phyloP scores from a whole-genome alignment of 306 rosid species.

The Vachellia pachyceras region DNA sequence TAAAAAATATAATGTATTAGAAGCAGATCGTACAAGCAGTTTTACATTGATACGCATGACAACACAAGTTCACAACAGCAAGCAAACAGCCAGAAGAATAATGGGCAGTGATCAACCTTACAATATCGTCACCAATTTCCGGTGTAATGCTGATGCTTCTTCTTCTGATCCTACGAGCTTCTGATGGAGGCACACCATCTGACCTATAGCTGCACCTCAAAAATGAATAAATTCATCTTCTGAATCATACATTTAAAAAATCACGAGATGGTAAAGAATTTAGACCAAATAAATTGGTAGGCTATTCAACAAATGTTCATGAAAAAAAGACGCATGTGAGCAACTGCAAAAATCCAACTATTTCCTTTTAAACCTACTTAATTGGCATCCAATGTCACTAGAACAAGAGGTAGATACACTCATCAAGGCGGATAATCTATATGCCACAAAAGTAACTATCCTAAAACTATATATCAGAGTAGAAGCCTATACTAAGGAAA shows the following conservation, averaged over 20 bases:
- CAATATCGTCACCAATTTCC: conserved; percentile 98
- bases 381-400: too few species aligned
- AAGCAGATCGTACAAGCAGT: neutral
- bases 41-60: neutral
- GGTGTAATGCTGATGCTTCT: conserved; percentile 99
- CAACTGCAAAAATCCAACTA: conserved; percentile 15
- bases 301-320: conserved; percentile 28
- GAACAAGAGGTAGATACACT: too few species aligned
- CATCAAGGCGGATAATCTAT: too few species aligned
- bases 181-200: conserved; percentile 81
- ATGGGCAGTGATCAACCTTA: conserved; percentile 72
- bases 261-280: conserved; percentile 19
- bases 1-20: neutral
- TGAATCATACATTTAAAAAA: conserved; percentile 25
- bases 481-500: conserved; percentile 33
- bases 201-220: conserved; percentile 67
- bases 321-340: neutral
- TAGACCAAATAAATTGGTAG: conserved; percentile 1
- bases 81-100: conserved; percentile 28
- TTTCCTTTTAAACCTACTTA: neutral
- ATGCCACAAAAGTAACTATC: too few species aligned
- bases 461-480: conserved; percentile 20
- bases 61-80: conserved; percentile 27
- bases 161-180: conserved; percentile 86
- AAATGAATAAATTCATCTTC: conserved; percentile 35